phyloP scores from a whole-genome alignment of 1,284 basidiomycete genomes.

The Cryptococcus deneoformans region DNA sequence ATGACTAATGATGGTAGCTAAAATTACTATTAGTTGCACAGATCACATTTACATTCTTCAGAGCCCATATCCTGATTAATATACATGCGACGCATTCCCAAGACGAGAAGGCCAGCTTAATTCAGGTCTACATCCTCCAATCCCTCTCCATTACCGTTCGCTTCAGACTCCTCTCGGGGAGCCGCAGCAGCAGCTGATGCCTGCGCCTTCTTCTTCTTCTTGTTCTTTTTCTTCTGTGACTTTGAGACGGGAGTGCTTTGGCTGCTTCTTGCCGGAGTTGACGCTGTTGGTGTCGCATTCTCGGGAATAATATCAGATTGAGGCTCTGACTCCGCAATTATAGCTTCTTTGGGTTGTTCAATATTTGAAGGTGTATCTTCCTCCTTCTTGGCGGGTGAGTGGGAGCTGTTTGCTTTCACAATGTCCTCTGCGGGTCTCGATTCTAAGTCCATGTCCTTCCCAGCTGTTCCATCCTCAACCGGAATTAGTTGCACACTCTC shows the following conservation, averaged over 20 bases:
- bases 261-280: background rate
- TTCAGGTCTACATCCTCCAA: conserved; percentile 32
- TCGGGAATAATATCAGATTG: too few species aligned
- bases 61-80: too few species aligned
- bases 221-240: conserved; percentile 15
- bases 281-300: conserved; percentile 2
- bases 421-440: background rate
- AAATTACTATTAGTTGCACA: too few species aligned
- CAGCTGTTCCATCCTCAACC: too few species aligned
- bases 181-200: background rate
- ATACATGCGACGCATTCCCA: background rate
- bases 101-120: conserved; percentile 3
- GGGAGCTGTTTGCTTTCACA: background rate
- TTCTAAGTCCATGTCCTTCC: background rate
- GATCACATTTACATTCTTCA: too few species aligned
- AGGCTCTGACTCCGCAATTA: background rate
- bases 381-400: too few species aligned
- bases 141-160: conserved; percentile 10
- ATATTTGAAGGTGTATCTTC: background rate
- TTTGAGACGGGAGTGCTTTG: conserved; percentile 1
- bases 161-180: conserved; percentile 10
- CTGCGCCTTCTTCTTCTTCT: conserved; percentile 12
- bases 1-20: too few species aligned
- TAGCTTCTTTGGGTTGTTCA: background rate
- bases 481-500: too few species aligned